Evolutionary conservation across 2,329 filamentous ascomycete species (phyloP), one percentile per base, ranked within the genome.

Genomic region (Dactylellina parvicollis): DNA sequence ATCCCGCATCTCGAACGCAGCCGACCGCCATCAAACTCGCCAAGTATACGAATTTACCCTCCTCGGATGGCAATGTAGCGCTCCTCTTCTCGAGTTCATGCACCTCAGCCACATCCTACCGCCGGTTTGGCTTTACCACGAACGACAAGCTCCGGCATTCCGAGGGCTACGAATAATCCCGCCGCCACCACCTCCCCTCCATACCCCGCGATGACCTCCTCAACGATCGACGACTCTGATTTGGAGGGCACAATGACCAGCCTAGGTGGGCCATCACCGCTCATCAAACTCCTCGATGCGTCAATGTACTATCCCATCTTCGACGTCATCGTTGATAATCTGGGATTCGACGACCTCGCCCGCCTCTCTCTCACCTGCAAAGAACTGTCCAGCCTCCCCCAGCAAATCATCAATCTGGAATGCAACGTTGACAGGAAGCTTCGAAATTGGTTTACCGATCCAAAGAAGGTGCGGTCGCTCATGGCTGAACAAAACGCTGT

Each of bases 401-500:
- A 28, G 9, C 50, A 65, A 18, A 52, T 65, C 24, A 55, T 59
- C n/a, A 59, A 72, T 24, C 38, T 28, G 12, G 59, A 72, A 40
- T 72, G 67, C 38, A 57, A 72, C 20, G 56, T 72, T n/a, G 67
- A 72, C 18, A 52, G 34, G n/a, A 54, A 52, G 52, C 54, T 72
- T 16, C 26, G 20, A 10, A 44, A 34, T 10, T 72, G 46, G 42
- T 72, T 72, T 18, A 18, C 4, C 1, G 22, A 65, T 18, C 46
- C 67, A 2, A 65, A 46, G 16, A n/a, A 57, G 18, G 36, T 55
- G 30, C 67, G 67, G 12, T 28, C 59, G 0, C 26, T 72, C 8
- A 72, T 72, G 67, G 67, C 67, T 0, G 49, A 60, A 14, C 67
- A 72, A 22, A 72, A 72, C 49, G 55, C 61, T 22, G 40, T 72